These are phyloP conservation scores for Fusarium papillatum DNA, from an alignment of 2,329 filamentous ascomycete species.

Conservation along the genomic window DNA sequence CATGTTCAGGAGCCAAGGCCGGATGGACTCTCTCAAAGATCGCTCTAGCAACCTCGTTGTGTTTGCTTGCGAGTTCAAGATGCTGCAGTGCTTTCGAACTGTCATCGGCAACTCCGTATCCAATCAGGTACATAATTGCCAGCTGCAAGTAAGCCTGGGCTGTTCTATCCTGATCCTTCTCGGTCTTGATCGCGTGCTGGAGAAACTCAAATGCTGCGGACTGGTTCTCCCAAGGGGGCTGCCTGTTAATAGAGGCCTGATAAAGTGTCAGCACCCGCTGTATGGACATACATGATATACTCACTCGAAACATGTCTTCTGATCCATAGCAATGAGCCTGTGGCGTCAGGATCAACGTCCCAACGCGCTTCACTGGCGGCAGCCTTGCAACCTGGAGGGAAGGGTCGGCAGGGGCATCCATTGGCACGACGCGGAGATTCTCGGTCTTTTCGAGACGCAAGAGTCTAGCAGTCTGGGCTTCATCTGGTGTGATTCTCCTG, in stretches of 20 bases:
- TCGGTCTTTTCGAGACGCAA: slow-evolving; percentile 1
- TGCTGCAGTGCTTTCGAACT: not conserved
- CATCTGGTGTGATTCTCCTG: not conserved
- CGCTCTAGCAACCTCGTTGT: slow-evolving; percentile 7
- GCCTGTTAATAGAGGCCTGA: not conserved
- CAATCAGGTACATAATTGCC: slow-evolving; percentile 9
- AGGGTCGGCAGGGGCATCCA: not conserved
- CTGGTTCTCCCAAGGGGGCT: slow-evolving; percentile 12
- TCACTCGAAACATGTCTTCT: slow-evolving; percentile 19
- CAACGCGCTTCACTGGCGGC: not conserved
- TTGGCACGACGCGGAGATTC: not conserved
- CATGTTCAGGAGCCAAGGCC: not conserved
- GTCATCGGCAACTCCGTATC: slow-evolving; percentile 12
- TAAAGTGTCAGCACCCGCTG: not conserved
- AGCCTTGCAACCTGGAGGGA: not conserved
- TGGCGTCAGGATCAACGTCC: not conserved
- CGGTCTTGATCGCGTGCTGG: not conserved
- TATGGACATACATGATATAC: not conserved
- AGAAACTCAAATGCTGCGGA: slow-evolving; percentile 5
- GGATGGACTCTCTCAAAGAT: not conserved
- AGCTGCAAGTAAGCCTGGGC: slow-evolving; percentile 8
- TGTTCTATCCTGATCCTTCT: not conserved
- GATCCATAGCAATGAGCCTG: slow-evolving; percentile 4
- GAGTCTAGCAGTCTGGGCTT: not conserved
- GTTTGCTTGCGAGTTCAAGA: not conserved